Conservation (phyloP, 768 basidiomycete species). For the Phanerochaete sordida region DNA sequence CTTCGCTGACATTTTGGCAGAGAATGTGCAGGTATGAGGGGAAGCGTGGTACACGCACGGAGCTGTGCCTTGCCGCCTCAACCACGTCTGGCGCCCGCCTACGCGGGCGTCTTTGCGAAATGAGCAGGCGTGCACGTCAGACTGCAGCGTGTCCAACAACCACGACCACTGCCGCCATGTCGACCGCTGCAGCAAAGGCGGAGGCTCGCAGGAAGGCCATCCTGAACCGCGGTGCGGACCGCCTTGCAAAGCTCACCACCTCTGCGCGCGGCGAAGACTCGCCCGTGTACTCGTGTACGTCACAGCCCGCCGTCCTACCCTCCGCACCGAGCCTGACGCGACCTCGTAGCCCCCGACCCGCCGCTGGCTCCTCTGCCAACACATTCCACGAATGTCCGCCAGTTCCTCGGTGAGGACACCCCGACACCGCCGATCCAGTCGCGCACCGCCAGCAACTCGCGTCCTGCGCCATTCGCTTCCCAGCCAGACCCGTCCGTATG, state of each 20-base stretch:
- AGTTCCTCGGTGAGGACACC: slow-evolving; percentile 37
- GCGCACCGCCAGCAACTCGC: slow-evolving; percentile 24
- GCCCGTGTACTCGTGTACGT: slow-evolving; percentile 50
- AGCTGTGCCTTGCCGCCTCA: slow-evolving; percentile 4
- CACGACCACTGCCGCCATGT: slow-evolving; percentile 21
- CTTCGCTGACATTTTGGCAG: slow-evolving; percentile 33
- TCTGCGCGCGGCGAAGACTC: slow-evolving; percentile 71
- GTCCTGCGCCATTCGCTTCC: slow-evolving; percentile 21
- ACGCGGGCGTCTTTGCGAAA: neutral
- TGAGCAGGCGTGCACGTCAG: slow-evolving; percentile 4
- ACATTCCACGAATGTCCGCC: slow-evolving; percentile 18
- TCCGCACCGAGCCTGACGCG: neutral
- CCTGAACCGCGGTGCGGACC: slow-evolving; percentile 64
- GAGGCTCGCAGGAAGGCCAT: slow-evolving; percentile 80
- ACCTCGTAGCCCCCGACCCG: slow-evolving; percentile 29
- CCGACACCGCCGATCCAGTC: slow-evolving; percentile 21
- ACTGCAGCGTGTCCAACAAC: neutral
- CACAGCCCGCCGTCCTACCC: neutral
- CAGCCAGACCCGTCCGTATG: slow-evolving; percentile 54
- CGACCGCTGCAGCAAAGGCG: slow-evolving; percentile 57
- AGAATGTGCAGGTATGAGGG: neutral
- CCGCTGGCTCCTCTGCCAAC: slow-evolving; percentile 33
- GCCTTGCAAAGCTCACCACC: slow-evolving; percentile 76
- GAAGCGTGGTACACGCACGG: slow-evolving; percentile 15
- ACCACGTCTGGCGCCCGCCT: neutral